Percentiles rank a stretch among this genome's conserved stretches.
Evolutionary conservation across 441 rosid genomes (phyloP).

Genomic region (Erodium chrysanthum): DNA sequence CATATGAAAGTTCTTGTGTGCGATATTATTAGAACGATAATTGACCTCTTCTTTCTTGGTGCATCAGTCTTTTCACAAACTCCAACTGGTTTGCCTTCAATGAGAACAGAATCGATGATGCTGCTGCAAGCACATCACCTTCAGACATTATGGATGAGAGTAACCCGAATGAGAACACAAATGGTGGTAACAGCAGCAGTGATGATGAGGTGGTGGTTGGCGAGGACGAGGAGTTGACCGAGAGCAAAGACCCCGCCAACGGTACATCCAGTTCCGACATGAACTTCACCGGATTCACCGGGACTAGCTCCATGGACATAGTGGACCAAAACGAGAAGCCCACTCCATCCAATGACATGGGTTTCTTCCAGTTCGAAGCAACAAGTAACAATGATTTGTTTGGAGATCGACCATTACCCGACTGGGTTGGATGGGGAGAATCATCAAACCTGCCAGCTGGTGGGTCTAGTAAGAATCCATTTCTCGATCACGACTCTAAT

Average conservation of each 20-base stretch:
- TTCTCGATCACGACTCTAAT: conserved; percentile 24
- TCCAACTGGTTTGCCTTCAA: conserved; percentile 97
- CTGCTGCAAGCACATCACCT: conserved; percentile 41
- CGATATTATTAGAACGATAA: not conserved
- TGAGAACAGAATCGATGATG: conserved; percentile 38
- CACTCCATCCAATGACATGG: conserved; percentile 29
- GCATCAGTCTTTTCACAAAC: conserved; percentile 79
- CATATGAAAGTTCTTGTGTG: not conserved
- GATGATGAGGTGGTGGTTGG: conserved; percentile 96
- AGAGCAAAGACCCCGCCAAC: conserved; percentile 31
- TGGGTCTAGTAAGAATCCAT: conserved; percentile 38
- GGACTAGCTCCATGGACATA: conserved; percentile 19
- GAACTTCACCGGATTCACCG: too few species aligned
- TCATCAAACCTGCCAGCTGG: conserved; percentile 42
- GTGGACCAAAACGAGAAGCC: conserved; percentile 18
- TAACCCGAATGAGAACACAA: conserved; percentile 49
- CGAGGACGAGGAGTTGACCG: conserved; percentile 66
- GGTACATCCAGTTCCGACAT: too few species aligned
- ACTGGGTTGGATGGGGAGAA: conserved; percentile 88
- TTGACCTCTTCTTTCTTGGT: conserved; percentile 16
- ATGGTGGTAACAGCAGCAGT: conserved; percentile 60
- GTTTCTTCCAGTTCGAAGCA: conserved; percentile 51
- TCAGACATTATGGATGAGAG: conserved; percentile 54
- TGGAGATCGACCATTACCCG: conserved; percentile 51
- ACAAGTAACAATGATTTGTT: conserved; percentile 43